phyloP scores from a whole-genome alignment of 768 basidiomycete genomes.

The Phallus indusiatus region DNA sequence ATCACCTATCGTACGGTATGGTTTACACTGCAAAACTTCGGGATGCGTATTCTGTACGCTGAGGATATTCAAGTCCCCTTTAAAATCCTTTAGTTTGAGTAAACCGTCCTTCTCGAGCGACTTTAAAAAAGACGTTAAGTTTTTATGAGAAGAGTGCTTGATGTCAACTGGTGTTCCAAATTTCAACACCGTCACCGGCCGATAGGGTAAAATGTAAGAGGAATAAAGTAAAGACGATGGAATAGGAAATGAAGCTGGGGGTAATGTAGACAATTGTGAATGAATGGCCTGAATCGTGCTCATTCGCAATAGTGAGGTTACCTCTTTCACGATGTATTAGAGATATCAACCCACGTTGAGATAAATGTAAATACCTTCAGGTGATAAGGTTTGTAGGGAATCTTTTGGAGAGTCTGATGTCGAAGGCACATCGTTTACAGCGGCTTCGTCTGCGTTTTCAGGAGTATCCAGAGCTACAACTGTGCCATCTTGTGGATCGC shows the following conservation, averaged over 20 bases:
- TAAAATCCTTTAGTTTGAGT: slow-evolving; percentile 60
- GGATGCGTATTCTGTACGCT: slow-evolving; percentile 49
- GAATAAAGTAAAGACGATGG: slow-evolving; percentile 70
- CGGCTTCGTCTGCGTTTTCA: slow-evolving; percentile 10
- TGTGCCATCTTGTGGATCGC: slow-evolving; percentile 3
- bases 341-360: neutral
- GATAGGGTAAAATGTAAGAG: slow-evolving; percentile 63
- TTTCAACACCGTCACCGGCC: slow-evolving; percentile 36
- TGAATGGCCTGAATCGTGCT: slow-evolving; percentile 61
- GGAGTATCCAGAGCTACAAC: slow-evolving; percentile 5
- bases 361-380: slow-evolving; percentile 3
- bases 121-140: slow-evolving; percentile 74
- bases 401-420: neutral
- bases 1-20: slow-evolving; percentile 55
- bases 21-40: slow-evolving; percentile 39
- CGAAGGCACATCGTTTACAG: neutral
- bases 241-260: slow-evolving; percentile 58
- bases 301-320: slow-evolving; percentile 45
- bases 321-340: slow-evolving; percentile 29
- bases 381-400: neutral
- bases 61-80: slow-evolving; percentile 19
- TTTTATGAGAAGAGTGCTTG: slow-evolving; percentile 73
- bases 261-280: slow-evolving; percentile 36
- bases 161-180: slow-evolving; percentile 46
- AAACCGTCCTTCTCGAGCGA: slow-evolving; percentile 63